A percentile compares a stretch with the other conserved stretches of the same genome.
These are phyloP conservation scores for Solanum hybrid DNA, from an alignment of 305 asterid species.

Conservation along the genomic window DNA sequence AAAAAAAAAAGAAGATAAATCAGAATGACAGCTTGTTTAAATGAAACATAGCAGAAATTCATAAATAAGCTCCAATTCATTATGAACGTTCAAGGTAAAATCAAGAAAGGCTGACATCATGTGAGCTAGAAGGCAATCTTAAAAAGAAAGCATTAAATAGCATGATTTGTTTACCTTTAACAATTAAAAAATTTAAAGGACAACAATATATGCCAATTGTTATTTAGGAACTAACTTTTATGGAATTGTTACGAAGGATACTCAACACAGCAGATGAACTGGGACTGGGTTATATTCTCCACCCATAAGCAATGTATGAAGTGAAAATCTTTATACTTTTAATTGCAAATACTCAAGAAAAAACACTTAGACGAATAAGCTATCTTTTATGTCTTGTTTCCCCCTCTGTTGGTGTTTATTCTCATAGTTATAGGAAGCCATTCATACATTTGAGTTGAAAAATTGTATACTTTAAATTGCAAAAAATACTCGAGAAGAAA, in stretches of 20 bases:
- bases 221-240: neutral
- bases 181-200: neutral
- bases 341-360: neutral
- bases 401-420: neutral
- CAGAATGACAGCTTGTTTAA: neutral
- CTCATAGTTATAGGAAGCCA: neutral
- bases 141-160: neutral
- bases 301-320: slow-evolving; percentile 2
- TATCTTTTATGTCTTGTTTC: neutral
- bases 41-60: neutral
- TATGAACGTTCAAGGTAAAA: neutral
- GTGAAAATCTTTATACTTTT: neutral
- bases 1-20: neutral
- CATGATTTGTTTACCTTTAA: neutral
- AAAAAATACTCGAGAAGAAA: neutral
- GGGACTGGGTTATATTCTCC: neutral
- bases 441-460: neutral
- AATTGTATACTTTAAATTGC: neutral
- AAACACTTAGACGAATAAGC: neutral
- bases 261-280: neutral
- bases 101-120: neutral
- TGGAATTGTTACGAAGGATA: neutral
- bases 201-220: neutral
- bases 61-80: neutral
- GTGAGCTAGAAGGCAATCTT: neutral